These are phyloP conservation scores for Teratosphaeria gauchensis DNA, from an alignment of 2,329 filamentous ascomycete species.

Conservation along the genomic window DNA sequence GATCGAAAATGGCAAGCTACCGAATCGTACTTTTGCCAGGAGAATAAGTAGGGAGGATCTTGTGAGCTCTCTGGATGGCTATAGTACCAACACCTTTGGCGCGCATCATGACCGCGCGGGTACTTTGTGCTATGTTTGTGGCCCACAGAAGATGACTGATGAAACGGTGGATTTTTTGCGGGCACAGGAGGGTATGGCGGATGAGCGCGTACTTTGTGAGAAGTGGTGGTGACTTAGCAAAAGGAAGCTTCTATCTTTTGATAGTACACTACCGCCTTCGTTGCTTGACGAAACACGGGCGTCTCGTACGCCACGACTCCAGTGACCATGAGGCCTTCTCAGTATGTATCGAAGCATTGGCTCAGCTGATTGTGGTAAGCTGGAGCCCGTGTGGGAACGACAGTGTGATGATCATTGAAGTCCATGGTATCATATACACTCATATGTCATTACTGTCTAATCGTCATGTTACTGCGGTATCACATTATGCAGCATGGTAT, in stretches of 20 bases:
- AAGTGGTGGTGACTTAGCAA: conserved; percentile 38
- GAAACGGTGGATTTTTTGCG: conserved; percentile 32
- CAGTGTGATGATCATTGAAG: neutral
- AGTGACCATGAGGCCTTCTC: no score
- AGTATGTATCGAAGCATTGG: no score
- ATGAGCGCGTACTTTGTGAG: conserved; percentile 37
- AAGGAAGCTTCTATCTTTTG: neutral
- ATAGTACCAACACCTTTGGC: conserved; percentile 15
- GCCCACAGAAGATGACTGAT: conserved; percentile 41
- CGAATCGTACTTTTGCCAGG: conserved; percentile 21
- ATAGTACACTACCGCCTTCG: neutral
- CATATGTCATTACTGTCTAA: neutral
- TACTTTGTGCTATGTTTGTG: conserved; percentile 40
- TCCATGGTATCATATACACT: neutral
- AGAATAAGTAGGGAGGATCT: conserved; percentile 27
- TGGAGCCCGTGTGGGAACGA: neutral
- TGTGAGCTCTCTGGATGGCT: conserved; percentile 28
- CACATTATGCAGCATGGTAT: neutral
- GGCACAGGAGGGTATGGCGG: conserved; percentile 28
- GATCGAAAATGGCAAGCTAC: conserved; percentile 21
- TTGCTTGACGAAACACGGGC: neutral
- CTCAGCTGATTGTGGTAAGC: neutral
- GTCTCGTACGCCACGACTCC: no score
- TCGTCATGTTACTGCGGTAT: neutral
- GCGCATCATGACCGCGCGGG: conserved; percentile 23